Evolutionary conservation across 176 grass and related monocot species (phyloP).

Genomic region (Carex scoparia): DNA sequence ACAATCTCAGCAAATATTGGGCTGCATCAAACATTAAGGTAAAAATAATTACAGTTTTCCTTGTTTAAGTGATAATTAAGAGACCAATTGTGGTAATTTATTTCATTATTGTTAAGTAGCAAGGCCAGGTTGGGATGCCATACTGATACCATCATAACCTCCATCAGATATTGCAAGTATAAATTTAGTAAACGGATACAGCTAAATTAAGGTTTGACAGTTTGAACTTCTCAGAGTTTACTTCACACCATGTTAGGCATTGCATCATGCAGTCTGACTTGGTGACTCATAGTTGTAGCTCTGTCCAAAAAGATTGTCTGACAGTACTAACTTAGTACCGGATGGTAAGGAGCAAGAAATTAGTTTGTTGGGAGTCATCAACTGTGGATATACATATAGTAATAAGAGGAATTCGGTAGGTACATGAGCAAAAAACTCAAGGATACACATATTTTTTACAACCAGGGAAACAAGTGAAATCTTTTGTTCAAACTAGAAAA

Average conservation of each 20-base stretch:
- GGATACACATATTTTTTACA: neutral
- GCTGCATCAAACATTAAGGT: conserved; percentile 34
- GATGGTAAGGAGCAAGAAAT: neutral
- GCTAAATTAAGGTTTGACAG: neutral
- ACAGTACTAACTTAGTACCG: neutral
- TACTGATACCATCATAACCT: neutral
- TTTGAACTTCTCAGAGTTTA: neutral
- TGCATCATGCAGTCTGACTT: neutral
- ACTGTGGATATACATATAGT: neutral
- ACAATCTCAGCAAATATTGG: conserved; percentile 96
- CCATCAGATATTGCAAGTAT: neutral
- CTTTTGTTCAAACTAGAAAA: neutral
- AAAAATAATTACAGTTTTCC: neutral
- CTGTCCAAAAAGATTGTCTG: neutral
- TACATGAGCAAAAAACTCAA: neutral
- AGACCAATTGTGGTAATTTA: neutral
- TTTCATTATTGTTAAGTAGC: neutral
- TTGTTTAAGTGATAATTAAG: neutral
- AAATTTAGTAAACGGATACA: neutral
- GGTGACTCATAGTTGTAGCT: neutral
- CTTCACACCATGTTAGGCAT: neutral
- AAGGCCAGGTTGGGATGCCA: neutral
- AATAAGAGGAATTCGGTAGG: neutral
- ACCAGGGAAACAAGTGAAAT: neutral
- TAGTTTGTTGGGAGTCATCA: neutral